These are phyloP conservation scores for Clausena lansium DNA, from an alignment of 345 rosid species.

Conservation along the genomic window DNA sequence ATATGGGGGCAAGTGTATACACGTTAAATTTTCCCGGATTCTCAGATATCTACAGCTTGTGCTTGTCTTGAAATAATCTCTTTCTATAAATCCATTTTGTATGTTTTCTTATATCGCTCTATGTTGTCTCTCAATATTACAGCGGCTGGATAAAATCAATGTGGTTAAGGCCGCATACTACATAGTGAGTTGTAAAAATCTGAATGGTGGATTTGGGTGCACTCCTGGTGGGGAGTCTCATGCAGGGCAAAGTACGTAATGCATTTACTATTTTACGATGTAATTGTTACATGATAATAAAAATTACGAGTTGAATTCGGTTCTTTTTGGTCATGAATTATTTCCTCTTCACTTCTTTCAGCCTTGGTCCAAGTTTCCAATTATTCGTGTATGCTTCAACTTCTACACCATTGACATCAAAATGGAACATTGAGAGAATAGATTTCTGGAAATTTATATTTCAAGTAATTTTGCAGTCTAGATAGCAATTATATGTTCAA, in stretches of 20 bases:
- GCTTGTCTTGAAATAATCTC: background rate
- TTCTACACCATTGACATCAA: background rate
- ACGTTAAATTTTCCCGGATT: slow-evolving; percentile 41
- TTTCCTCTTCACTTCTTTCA: background rate
- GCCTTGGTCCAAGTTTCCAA: background rate
- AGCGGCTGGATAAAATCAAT: slow-evolving; percentile 58
- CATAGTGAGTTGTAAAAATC: slow-evolving; percentile 80
- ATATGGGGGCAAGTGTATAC: slow-evolving; percentile 87
- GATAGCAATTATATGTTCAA: background rate
- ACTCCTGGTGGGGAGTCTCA: slow-evolving; percentile 91
- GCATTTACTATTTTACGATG: background rate
- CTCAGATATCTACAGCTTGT: background rate
- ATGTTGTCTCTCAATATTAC: slow-evolving; percentile 74
- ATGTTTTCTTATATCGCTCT: slow-evolving; percentile 87
- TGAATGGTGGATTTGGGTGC: slow-evolving; percentile 95
- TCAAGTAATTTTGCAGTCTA: background rate
- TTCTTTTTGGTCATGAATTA: background rate
- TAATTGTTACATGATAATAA: background rate
- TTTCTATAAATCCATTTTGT: slow-evolving; percentile 11
- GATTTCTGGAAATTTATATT: too few species aligned
- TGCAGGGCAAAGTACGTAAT: slow-evolving; percentile 81
- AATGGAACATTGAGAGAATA: too few species aligned
- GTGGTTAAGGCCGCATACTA: slow-evolving; percentile 73
- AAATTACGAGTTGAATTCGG: background rate
- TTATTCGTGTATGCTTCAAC: background rate